Evolutionary conservation across 2,329 filamentous ascomycete genomes (phyloP).

Genomic region (Davidsoniella virescens): DNA sequence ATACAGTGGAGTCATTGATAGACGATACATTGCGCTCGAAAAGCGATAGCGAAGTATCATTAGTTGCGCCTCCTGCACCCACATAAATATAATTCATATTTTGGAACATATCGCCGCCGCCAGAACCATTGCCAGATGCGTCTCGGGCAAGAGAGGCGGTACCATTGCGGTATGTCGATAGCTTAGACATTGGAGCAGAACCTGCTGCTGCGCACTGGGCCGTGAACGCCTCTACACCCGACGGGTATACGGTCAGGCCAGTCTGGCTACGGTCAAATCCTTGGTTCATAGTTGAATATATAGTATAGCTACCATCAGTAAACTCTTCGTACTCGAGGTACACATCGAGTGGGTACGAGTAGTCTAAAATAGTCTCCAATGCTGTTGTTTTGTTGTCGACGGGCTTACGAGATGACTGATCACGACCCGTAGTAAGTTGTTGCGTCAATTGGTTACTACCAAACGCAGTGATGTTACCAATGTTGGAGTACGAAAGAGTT

Average conservation of each 20-base stretch:
- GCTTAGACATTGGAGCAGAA: conserved; percentile 15
- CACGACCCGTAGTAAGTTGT: conserved; percentile 30
- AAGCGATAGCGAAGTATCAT: conserved; percentile 22
- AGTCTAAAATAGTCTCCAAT: conserved; percentile 15
- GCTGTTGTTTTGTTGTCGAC: not conserved
- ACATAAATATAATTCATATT: conserved; percentile 30
- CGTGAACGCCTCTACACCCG: conserved; percentile 37
- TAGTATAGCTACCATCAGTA: conserved; percentile 11
- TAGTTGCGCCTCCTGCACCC: not conserved
- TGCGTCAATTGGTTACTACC: conserved; percentile 25
- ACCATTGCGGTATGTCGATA: conserved; percentile 40
- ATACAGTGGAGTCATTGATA: conserved; percentile 34
- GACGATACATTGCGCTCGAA: conserved; percentile 42
- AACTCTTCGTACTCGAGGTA: conserved; percentile 9
- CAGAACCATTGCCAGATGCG: conserved; percentile 29
- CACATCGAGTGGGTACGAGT: conserved; percentile 33
- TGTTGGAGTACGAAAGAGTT: conserved; percentile 33
- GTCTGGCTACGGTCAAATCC: conserved; percentile 23
- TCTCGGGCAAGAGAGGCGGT: conserved; percentile 37
- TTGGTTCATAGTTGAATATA: conserved; percentile 25
- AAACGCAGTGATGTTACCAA: conserved; percentile 28
- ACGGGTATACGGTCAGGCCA: conserved; percentile 34
- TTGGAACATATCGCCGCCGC: conserved; percentile 41
- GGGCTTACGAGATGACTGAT: conserved; percentile 19
- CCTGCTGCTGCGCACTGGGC: conserved; percentile 14